Evolutionary conservation across 1,139 yeast species (phyloP), one percentile per base, ranked within the genome.

Genomic region (Yamadazyma blattariae): DNA sequence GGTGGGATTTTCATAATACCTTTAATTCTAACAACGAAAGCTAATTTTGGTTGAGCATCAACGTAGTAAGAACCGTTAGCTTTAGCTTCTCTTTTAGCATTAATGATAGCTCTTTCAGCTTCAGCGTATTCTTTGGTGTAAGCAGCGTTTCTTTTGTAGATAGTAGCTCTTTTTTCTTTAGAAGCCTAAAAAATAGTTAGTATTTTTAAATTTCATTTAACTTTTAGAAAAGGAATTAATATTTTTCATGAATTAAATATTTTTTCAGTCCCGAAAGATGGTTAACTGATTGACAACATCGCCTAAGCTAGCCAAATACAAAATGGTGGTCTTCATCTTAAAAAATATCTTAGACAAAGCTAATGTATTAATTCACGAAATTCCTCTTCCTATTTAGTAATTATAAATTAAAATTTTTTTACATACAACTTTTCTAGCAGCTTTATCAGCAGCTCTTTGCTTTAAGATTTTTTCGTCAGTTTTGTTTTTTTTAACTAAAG

Each of bases 1-100:
- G 98, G 98, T 63, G 98, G 89, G 61, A 92, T 89, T 86, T 92
- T 92, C 90, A 80, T 88, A 73, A 92, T 88, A 92, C 98, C 98
- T 92, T 92, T 92, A 82, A 92, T 92, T 84, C 98, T 92, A 71
- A 92, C 81, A 65, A 92, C 95, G 71, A 92, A 90, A 58, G 88
- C 96, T 65, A 92, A 84, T 77, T 89, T 90, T 64, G 87, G 81
- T 81, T 92, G 95, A 68, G 96, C 96, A 63, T 87, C 95, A 62
- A 92, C 97, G 79, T 83, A 92, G 89, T 82, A 88, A 64, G 94
- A 81, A 71, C 96, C 96, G 64, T 82, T 75, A 67, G 95, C 95
- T 79, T 87, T 89, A 60, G 97, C 97, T 52, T 86, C 90, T 74
- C 97, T 89, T 82, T 83, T 85, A 64, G 96, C 96, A 46, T 80